Percentiles rank a stretch among this genome's conserved stretches.
phyloP scores from a whole-genome alignment of 2,329 filamentous ascomycete genomes.

The Orbilia blumenaviensis region DNA sequence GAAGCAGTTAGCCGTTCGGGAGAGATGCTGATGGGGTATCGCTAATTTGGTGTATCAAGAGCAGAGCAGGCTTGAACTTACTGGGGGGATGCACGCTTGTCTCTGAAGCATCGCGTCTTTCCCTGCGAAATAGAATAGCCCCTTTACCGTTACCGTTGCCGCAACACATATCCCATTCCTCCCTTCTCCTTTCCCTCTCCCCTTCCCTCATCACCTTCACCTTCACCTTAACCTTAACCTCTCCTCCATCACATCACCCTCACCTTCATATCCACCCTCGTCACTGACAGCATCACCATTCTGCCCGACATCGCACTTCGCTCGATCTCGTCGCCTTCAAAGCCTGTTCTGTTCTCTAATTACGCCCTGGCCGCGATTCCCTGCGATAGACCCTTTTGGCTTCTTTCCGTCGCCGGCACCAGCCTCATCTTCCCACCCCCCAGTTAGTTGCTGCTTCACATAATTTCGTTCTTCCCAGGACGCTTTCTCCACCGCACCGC shows the following conservation, averaged over 20 bases:
- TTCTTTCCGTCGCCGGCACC: slow-evolving; percentile 34
- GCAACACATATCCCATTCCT: slow-evolving; percentile 48
- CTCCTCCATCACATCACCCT: not conserved
- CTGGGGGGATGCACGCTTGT: not conserved
- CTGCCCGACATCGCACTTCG: slow-evolving; percentile 27
- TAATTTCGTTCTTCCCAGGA: slow-evolving; percentile 54
- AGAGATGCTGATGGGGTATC: not conserved
- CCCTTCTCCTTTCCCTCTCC: slow-evolving; percentile 35
- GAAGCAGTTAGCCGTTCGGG: not conserved
- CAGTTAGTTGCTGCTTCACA: slow-evolving; percentile 23
- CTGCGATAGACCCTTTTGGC: slow-evolving; percentile 21
- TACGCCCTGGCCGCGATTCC: slow-evolving; percentile 32
- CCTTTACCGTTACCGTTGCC: slow-evolving; percentile 50
- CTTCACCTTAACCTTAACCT: too few relatives aligned
- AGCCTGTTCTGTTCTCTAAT: slow-evolving; percentile 6
- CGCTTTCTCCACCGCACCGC: slow-evolving; percentile 49
- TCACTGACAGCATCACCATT: slow-evolving; percentile 27
- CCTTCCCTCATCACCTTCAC: slow-evolving; percentile 21
- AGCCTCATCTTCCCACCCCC: slow-evolving; percentile 53
- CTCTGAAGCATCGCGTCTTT: slow-evolving; percentile 44
- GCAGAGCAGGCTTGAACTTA: not conserved
- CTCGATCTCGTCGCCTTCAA: slow-evolving; percentile 17
- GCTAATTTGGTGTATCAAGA: slow-evolving; percentile 1
- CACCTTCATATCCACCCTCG: slow-evolving; percentile 18
- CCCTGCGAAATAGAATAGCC: slow-evolving; percentile 44